Base-by-base conservation (phyloP, 1,284 basidiomycete genomes). In the Earliella scabrosa region DNA sequence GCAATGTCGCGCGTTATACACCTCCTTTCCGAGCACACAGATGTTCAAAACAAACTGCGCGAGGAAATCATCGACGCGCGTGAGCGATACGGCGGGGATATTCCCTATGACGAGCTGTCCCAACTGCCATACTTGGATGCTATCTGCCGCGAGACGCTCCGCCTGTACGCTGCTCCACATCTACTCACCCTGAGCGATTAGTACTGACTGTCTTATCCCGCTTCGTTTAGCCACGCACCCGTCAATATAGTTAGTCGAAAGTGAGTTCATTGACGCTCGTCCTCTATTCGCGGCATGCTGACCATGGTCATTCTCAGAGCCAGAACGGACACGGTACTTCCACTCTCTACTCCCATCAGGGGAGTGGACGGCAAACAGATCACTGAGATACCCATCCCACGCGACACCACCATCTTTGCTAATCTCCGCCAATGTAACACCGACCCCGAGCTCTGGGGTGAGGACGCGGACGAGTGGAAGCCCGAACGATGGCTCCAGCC, bases 131-230 rank as follows among this genome's bases (percentile, higher is more conserved):
- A 60, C 32, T 45, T 60, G 11, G 55, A 60, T 23, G 56, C 59
- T 11, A 39, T 60, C 2, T 53, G 50, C 18, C 56, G 63, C 20
- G 63, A 66, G 54, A 60, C 62, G 4, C 26, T 66, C 21, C 54
- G 64, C 13, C 38, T 63, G 61, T 65, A 29, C 47, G 63, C 39
- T 6, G 53, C 32, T 24, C 51, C 3, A 27, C 29, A 23, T 2
- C 16, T n/a, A n/a, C n/a, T n/a, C n/a, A n/a, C n/a, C n/a, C n/a
- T n/a, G n/a, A n/a, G n/a, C n/a, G n/a, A n/a, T n/a, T n/a, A n/a
- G n/a, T n/a, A n/a, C n/a, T n/a, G n/a, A n/a, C n/a, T n/a, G n/a
- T n/a, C n/a, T n/a, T n/a, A n/a, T n/a, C n/a, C n/a, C n/a, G n/a
- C n/a, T n/a, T n/a, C n/a, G n/a, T n/a, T n/a, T 38, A 54, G 46